Conservation (phyloP, 768 basidiomycete species). For the Amanita rimosa region DNA sequence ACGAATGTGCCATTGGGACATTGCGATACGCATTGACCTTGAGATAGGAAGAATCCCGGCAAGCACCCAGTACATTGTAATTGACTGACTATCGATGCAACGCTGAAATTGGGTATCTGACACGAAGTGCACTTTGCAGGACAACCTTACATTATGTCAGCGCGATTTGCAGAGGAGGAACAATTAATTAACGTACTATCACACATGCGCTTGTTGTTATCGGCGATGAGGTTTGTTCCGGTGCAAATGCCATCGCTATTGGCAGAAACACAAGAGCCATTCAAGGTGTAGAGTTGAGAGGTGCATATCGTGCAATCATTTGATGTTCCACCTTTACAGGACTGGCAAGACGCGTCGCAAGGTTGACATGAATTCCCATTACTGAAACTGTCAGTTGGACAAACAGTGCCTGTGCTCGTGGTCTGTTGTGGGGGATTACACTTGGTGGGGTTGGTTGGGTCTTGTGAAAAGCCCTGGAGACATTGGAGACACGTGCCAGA, state of each 20-base stretch:
- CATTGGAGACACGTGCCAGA: constrained; percentile 65
- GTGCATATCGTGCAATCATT: constrained; percentile 64
- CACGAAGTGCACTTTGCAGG: constrained; percentile 71
- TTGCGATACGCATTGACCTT: constrained; percentile 54
- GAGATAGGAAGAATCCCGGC: constrained; percentile 63
- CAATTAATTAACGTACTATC: constrained; percentile 42
- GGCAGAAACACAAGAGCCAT: constrained; percentile 58
- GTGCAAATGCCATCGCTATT: constrained; percentile 60
- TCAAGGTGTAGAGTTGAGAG: constrained; percentile 43
- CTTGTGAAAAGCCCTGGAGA: constrained; percentile 52
- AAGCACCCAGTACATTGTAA: constrained; percentile 71
- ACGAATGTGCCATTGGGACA: constrained; percentile 71
- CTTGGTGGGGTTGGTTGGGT: constrained; percentile 49
- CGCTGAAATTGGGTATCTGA: constrained; percentile 56
- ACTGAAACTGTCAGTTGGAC: constrained; percentile 55
- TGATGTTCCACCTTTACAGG: constrained; percentile 53
- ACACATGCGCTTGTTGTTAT: constrained; percentile 70
- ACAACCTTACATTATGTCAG: constrained; percentile 36
- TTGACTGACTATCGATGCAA: constrained; percentile 50
- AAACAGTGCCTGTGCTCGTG: constrained; percentile 42
- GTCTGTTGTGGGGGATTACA: constrained; percentile 45
- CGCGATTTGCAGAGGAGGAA: constrained; percentile 2
- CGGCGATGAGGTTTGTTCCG: constrained; percentile 55
- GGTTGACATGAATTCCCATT: constrained; percentile 38
- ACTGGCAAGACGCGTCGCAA: constrained; percentile 55